These are phyloP conservation scores for Metschnikowia peoriensis DNA, from an alignment of 805 yeast genomes.

Conservation along the genomic window DNA sequence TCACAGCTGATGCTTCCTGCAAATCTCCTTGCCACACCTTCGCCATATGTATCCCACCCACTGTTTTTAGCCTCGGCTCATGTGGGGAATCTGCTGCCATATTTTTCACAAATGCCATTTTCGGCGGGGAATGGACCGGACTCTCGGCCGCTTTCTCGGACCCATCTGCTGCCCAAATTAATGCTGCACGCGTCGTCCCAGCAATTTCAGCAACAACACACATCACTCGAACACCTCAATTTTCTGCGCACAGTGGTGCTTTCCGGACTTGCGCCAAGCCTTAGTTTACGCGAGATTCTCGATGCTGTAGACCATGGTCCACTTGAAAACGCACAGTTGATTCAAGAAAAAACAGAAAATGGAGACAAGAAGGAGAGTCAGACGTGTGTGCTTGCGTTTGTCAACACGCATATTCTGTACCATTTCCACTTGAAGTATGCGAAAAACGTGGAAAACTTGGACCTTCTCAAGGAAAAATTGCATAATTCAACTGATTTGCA, in stretches of 20 bases:
- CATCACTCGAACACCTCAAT: slow-evolving; percentile 31
- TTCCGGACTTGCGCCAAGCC: slow-evolving; percentile 25
- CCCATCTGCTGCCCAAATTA: slow-evolving; percentile 6
- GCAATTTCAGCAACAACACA: slow-evolving; percentile 7
- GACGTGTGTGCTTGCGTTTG: slow-evolving; percentile 36
- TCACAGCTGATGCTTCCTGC: slow-evolving; percentile 64
- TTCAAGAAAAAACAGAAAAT: neutral
- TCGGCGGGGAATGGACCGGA: neutral
- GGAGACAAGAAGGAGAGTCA: slow-evolving; percentile 11
- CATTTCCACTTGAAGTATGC: slow-evolving; percentile 33
- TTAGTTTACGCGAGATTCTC: slow-evolving; percentile 35
- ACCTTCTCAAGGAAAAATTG: slow-evolving; percentile 23
- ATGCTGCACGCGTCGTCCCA: neutral
- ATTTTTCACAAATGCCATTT: slow-evolving; percentile 3
- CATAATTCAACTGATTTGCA: slow-evolving; percentile 28
- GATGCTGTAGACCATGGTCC: slow-evolving; percentile 57
- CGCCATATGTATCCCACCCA: slow-evolving; percentile 54
- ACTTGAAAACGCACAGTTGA: slow-evolving; percentile 37
- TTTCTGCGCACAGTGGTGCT: slow-evolving; percentile 37
- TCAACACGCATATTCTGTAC: slow-evolving; percentile 33
- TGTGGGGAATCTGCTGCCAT: slow-evolving; percentile 10
- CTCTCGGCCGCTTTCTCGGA: slow-evolving; percentile 1
- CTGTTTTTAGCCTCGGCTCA: slow-evolving; percentile 14
- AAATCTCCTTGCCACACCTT: slow-evolving; percentile 47
- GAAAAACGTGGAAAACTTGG: slow-evolving; percentile 26